Evolutionary conservation across 116 monocot genomes (phyloP).

Genomic region (Phalaenopsis hybrid): DNA sequence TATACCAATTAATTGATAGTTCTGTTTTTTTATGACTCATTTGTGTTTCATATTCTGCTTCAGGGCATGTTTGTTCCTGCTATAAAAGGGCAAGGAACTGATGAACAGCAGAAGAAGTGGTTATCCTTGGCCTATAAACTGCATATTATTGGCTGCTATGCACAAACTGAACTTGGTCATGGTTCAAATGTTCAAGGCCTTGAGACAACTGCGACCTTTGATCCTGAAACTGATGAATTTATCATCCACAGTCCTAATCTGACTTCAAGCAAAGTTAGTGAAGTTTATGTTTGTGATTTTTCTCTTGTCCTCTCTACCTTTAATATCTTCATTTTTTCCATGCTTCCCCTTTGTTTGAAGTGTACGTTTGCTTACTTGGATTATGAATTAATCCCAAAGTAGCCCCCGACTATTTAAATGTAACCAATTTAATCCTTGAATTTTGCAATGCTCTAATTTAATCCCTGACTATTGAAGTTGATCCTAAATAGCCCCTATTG

Average conservation of each 20-base stretch:
- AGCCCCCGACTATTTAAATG: no score
- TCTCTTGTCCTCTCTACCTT: neutral
- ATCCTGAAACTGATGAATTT: constrained; percentile 92
- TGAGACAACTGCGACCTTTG: constrained; percentile 99
- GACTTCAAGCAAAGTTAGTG: constrained; percentile 93
- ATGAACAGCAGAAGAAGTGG: constrained; percentile 97
- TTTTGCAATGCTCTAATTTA: no score
- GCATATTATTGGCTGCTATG: constrained; percentile 99
- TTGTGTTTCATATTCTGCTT: constrained; percentile 15
- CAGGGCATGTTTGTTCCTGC: constrained; percentile 99
- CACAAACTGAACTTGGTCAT: constrained; percentile 99
- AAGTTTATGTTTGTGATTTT: neutral
- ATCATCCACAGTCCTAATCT: constrained; percentile 97
- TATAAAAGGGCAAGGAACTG: constrained; percentile 90
- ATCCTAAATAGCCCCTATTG: no score
- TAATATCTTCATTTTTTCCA: neutral
- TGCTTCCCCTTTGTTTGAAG: neutral
- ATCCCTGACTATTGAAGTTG: no score
- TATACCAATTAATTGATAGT: neutral
- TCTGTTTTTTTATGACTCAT: neutral
- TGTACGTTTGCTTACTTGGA: neutral
- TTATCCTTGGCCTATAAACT: constrained; percentile 75
- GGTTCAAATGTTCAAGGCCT: constrained; percentile 99
- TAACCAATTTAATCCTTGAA: no score
- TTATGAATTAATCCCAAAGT: no score